Evolutionary conservation across 2,329 filamentous ascomycete species (phyloP), one percentile per base, ranked within the genome.

Genomic region (Colletotrichum shisoi): DNA sequence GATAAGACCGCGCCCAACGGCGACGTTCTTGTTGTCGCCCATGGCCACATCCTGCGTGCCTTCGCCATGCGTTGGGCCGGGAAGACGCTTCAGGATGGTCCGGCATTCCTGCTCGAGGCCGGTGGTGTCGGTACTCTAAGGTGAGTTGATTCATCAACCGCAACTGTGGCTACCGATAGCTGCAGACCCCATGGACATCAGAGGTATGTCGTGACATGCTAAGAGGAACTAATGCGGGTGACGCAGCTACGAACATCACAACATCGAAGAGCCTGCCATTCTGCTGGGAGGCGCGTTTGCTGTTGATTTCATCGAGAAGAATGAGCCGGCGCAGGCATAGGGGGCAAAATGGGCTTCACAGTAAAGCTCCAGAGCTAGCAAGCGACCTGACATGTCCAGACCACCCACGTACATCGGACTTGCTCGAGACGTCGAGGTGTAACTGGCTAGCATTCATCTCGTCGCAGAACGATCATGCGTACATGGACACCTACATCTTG

Each of bases 41-140:
- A 97, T 75, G 94, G 94, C 0, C 94, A 97, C 79, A 94, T 97
- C 63, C 80, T 97, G 60, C 84, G 94, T 17, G 92, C 92, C 0
- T 93, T 97, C 76, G 93, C 94, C 7, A 92, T 94, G 82, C 85
- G 93, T 39, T 97, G 94, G 94, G 85, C 89, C 0, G 87, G 88
- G 0, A 91, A 91, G 80, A 83, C 86, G 13, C 81, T 97, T 66
- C 85, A 87, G 62, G 89, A 93, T 57, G 93, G 91, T 8, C 91
- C 92, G 45, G 86, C 89, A 6, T 88, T 97, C 75, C 82, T 97
- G 69, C 80, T 97, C n/a, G 94, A 97, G 76, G 91, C 92, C 6
- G 92, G 92, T n/a, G 92, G 91, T 71, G 89, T 95, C 1, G 92
- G 91, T 0, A 91, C 91, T 2, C 76, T 96, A 72, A 94, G 90